Evolutionary conservation across 805 yeast species (phyloP).

Genomic region (Barnettozyma salicaria): DNA sequence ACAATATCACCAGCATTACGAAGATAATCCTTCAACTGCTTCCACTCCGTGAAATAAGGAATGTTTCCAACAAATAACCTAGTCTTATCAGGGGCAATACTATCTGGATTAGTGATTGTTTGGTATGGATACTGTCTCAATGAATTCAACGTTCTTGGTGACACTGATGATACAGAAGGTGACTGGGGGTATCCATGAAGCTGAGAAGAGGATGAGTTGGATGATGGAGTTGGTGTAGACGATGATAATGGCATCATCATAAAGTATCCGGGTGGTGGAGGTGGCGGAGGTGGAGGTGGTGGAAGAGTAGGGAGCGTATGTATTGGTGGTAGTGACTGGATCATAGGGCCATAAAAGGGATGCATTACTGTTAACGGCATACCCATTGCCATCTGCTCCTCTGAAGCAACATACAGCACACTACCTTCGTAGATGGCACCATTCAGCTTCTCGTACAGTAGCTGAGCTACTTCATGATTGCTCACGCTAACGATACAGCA

Average conservation of each 20-base stretch:
- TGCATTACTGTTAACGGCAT: not conserved
- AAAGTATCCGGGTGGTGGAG: too few species aligned
- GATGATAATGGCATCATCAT: not conserved
- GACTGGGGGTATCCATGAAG: constrained; percentile 1
- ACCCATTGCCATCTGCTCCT: constrained; percentile 3
- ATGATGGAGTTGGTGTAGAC: constrained; percentile 1
- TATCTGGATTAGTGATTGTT: constrained; percentile 18
- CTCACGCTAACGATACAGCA: constrained; percentile 13
- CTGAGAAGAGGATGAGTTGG: constrained; percentile 4
- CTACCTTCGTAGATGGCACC: constrained; percentile 18
- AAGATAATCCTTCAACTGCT: constrained; percentile 33
- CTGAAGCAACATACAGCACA: constrained; percentile 10
- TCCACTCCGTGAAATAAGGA: constrained; percentile 42
- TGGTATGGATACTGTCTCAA: constrained; percentile 24
- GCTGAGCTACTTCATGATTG: constrained; percentile 9
- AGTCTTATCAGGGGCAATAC: constrained; percentile 27
- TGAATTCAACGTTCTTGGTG: constrained; percentile 15
- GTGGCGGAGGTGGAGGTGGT: constrained; percentile 3
- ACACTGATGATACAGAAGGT: constrained; percentile 7
- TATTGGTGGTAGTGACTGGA: not conserved
- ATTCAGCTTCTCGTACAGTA: constrained; percentile 11
- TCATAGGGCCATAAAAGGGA: not conserved
- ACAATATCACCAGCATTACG: constrained; percentile 21
- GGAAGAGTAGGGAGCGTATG: not conserved
- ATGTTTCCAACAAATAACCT: constrained; percentile 52